Base-by-base conservation (phyloP, 2,329 filamentous ascomycete genomes). In the Sarocladium brachiariae region DNA sequence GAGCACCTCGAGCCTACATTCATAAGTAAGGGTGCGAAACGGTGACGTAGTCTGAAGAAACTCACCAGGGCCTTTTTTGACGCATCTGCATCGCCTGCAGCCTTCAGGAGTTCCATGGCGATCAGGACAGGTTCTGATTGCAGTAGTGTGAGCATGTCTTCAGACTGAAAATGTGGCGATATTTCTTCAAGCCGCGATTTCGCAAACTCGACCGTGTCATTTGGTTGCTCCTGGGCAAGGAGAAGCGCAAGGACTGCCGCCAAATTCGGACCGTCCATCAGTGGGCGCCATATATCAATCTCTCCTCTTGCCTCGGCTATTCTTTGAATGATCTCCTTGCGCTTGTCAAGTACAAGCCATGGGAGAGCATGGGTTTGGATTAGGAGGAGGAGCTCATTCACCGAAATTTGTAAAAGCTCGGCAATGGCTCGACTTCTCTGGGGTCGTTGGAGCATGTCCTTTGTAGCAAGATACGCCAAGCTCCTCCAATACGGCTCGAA, bases 401-500 rank as follows among this genome's bases (percentile, higher is more conserved):
- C 78, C 34, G 81, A 85, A 61, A 89, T 84, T 49, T 84, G 83
- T 33, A 96, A 74, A 25, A 97, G 69, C 56, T 95, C 89, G 21
- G 90, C 89, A 46, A 97, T 76, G 39, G 86, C 77, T 51, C 87
- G 83, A 43, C 84, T 85, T 61, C 91, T 86, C 59, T 93, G 88
- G n/a, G 93, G 92, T 43, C 86, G 81, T 45, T 80, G 76, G 19
- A 85, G 76, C 54, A 97, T 77, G 58, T 96, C 89, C 63, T 90
- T 92, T 24, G 93, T 85, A 2, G 89, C 84, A 47, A 84, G 79
- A 53, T 92, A 86, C 1, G 89, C 91, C 39, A 99, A 74, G 25
- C 80, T 92, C 56, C 83, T 81, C 91, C 92, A 97, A 65, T 90
- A 97, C 1, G 92, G 90, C 51, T 84, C 82, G 51, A 97, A 84